Evolutionary conservation across 1,139 yeast genomes (phyloP), one percentile per base, ranked within the genome.

Genomic region (Candida tunisiensis): DNA sequence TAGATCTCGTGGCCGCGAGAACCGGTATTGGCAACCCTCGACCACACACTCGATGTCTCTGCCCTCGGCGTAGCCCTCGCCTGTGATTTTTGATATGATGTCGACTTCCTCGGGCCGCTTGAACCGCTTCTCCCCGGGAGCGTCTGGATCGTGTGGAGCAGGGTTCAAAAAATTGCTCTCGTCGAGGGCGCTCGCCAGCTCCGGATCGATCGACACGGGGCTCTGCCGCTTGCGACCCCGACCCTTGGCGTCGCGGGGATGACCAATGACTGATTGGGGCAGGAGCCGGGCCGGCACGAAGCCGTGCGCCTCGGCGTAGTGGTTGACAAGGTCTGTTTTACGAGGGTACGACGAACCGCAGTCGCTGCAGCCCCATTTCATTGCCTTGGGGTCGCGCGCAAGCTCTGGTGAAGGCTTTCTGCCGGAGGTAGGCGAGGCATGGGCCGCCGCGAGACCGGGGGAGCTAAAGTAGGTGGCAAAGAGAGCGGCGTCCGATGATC

Each of bases 1-100:
- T 30, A 57, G 33, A 33, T 58, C 65, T 33, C 57, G 57, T 28
- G 49, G 38, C 15, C 64, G 38, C 14, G 39, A 39, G 37, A 56
- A 58, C 16, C 57, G 38, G 36, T 39, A 49, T 16, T 34, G 38
- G 29, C 64, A 58, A 5, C 40, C 48, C 4, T 36, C 37, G 5
- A 39, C 39, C 1, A 51, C 44, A 32, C 63, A 57, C 5, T 38
- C 38, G 12, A 55, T 34, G 52, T 38, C 17, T 33, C 49, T 19
- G 30, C 18, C 32, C 8, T 38, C 37, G 6, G 37, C 45, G 33
- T 57, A 54, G 11, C 45, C 53, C 5, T 48, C 39, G 5, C 64
- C 64, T 2, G 59, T 46, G 16, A 58, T 34, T 4, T 45, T 38
- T 14, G 50, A 52, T 16, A 57, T 44, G 9, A 48, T 27, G 12